Percentiles rank a stretch among this genome's conserved stretches.
Evolutionary conservation across 2,329 filamentous ascomycete genomes (phyloP).

Genomic region (Chrysoporthe deuterocubensis): DNA sequence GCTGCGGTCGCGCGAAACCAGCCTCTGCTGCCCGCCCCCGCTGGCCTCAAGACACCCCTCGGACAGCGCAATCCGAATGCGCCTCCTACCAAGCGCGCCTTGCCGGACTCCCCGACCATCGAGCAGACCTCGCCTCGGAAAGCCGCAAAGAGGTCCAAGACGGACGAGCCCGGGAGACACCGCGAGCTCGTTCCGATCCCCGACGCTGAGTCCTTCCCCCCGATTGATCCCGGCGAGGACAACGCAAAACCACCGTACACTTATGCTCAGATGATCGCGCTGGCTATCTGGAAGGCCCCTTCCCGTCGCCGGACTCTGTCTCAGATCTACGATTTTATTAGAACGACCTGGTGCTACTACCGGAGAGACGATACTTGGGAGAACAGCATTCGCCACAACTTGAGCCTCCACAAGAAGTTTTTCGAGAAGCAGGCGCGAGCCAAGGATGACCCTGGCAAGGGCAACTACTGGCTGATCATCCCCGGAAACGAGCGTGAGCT

Average conservation of each 20-base stretch:
- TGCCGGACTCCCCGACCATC: constrained; percentile 27
- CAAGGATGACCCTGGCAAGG: constrained; percentile 96
- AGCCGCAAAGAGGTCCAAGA: constrained; percentile 27
- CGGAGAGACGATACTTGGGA: constrained; percentile 87
- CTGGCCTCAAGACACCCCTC: constrained; percentile 25
- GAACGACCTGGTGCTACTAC: constrained; percentile 92
- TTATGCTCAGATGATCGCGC: constrained; percentile 93
- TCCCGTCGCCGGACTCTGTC: constrained; percentile 83
- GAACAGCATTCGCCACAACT: constrained; percentile 97
- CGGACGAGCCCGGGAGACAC: constrained; percentile 28
- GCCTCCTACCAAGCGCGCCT: constrained; percentile 18
- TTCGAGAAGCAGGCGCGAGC: constrained; percentile 86
- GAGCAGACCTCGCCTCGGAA: constrained; percentile 27
- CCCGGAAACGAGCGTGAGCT: constrained; percentile 74
- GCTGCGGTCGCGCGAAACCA: constrained; percentile 20
- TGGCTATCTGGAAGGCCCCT: constrained; percentile 90
- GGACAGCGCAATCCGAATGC: constrained; percentile 26
- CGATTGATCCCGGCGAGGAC: constrained; percentile 71
- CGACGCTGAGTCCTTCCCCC: constrained; percentile 77
- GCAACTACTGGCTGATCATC: constrained; percentile 95
- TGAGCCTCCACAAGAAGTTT: constrained; percentile 96
- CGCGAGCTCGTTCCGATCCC: constrained; percentile 52
- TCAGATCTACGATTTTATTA: constrained; percentile 99
- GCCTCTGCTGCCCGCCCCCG: constrained; percentile 25
- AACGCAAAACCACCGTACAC: constrained; percentile 88